Base-by-base conservation (phyloP, 352 stramenopile genomes). In the Pythium insidiosum region DNA sequence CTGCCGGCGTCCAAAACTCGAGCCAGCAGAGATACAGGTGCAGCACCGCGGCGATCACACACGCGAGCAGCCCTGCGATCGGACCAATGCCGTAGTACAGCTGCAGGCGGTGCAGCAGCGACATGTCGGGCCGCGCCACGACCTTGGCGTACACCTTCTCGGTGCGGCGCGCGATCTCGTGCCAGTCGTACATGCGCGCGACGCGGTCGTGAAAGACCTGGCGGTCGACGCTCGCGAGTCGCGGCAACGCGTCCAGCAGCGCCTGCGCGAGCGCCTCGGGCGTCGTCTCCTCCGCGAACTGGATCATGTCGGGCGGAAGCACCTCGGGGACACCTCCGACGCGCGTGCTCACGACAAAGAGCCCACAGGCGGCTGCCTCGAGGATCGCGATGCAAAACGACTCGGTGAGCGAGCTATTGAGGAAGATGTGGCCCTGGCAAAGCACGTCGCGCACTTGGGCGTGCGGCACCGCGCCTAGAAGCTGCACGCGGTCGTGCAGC, bases 401-500 rank as follows among this genome's bases (percentile, higher is more conserved):
- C 68, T 99, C 96, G 39, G 96, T 99, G n/a, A 99, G 66, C 19
- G 88, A 98, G 60, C 91, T 98, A 61, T 99, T 99, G 28, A 99
- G 72, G 63, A 99, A 99, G 41, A 99, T 94, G 56, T 98, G 83
- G 18, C 95, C 95, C 49, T 83, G 63, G 19, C 65, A 73, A 20
- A 99, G 76, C 38, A 98, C 92, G 33, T 96, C 62, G 22, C 93
- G 77, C 5, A 98, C 96, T 9, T 94, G 48, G 0, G 63, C 41
- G 50, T 98, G 94, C 13, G 93, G 91, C 37, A 99, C 88, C 24
- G 79, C 82, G 7, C 95, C 95, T 31, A 96, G 77, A 39, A 99
- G 88, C 55, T 91, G 73, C 18, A 99, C 86, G 24, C 94, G 82
- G 56, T 98, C 83, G 55, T 98, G 87, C 26, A 99, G 67, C 47